phyloP scores from a whole-genome alignment of 495 filamentous ascomycete genomes.

The Penicillium crystallinum region DNA sequence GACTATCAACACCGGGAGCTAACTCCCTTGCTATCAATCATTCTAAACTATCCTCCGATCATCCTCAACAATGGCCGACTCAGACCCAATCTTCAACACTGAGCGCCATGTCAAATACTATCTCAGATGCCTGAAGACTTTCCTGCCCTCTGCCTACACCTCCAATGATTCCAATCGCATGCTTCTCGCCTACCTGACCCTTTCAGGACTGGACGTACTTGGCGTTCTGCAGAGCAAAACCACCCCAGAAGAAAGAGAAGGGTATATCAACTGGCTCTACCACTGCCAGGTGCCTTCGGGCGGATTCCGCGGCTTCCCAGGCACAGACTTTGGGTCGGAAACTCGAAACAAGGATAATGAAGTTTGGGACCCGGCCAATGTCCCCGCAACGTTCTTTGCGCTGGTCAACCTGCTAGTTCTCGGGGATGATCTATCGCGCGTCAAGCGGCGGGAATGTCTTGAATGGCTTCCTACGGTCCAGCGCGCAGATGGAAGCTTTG shows the following conservation, averaged over 20 bases:
- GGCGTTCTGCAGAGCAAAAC: conserved; percentile 54
- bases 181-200: conserved; percentile 79
- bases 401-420: conserved; percentile 68
- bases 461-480: conserved; percentile 73
- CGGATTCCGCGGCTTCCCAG: conserved; percentile 77
- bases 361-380: conserved; percentile 71
- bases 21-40: neutral
- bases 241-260: conserved; percentile 52
- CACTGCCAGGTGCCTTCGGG: conserved; percentile 67
- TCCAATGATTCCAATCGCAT: conserved; percentile 85
- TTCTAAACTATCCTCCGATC: neutral
- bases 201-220: conserved; percentile 77
- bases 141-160: conserved; percentile 76
- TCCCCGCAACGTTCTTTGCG: conserved; percentile 85
- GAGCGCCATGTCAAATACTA: conserved; percentile 85
- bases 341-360: conserved; percentile 44
- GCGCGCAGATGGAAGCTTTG: conserved; percentile 83
- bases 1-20: neutral
- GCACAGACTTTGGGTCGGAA: conserved; percentile 50
- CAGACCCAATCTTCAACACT: conserved; percentile 51
- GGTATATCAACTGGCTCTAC: conserved; percentile 67
- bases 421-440: conserved; percentile 63
- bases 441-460: conserved; percentile 64
- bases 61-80: conserved; percentile 25
- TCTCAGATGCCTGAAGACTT: conserved; percentile 78